Evolutionary conservation across 345 rosid species (phyloP), one percentile per base, ranked within the genome.

Genomic region (Tarenaya hassleriana): DNA sequence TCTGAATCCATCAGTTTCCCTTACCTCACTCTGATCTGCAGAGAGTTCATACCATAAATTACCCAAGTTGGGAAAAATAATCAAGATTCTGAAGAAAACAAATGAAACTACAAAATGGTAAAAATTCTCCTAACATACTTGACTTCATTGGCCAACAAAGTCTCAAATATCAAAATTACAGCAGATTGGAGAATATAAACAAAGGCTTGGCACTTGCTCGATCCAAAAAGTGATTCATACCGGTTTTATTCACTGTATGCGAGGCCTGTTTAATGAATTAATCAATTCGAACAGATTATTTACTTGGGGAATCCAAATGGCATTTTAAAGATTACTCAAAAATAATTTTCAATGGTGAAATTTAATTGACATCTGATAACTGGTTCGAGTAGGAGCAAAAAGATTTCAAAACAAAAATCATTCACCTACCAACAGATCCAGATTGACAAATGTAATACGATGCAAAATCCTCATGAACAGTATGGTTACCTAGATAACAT

Each of bases 1-100:
- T 32, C 59, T 53, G 66, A 60, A 53, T 60, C 55, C 70, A 66
- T 61, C 7, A 14, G 1, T 7, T 18, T 2, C 9, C 13, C 10
- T 55, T 46, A 9, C 34, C 50, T 45, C 9, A 52, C n/a, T 7
- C 60, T 44, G 14, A 44, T 43, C 46, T 44, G 40, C 32, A 50
- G 17, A 63, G 11, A 10, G 27, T 39, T 44, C 27, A 44, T 8
- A 37, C 29, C 54, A 31, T 34, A 48, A 32, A 32, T 12, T 3
- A 16, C 42, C 49, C 32, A 34, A 55, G 33, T 12, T 40, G 4
- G 1, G 16, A 14, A 24, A 13, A 16, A 16, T 13, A 18, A 38
- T 11, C 14, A 2, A 55, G 15, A 19, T 5, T 24, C 29, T 5
- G 29, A 5, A 3, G 8, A 43, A 27, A 38, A 50, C 1, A 34